Percentiles rank a stretch among this genome's conserved stretches.
phyloP scores from a whole-genome alignment of 2,329 filamentous ascomycete genomes.

The Fusarium domesticum region DNA sequence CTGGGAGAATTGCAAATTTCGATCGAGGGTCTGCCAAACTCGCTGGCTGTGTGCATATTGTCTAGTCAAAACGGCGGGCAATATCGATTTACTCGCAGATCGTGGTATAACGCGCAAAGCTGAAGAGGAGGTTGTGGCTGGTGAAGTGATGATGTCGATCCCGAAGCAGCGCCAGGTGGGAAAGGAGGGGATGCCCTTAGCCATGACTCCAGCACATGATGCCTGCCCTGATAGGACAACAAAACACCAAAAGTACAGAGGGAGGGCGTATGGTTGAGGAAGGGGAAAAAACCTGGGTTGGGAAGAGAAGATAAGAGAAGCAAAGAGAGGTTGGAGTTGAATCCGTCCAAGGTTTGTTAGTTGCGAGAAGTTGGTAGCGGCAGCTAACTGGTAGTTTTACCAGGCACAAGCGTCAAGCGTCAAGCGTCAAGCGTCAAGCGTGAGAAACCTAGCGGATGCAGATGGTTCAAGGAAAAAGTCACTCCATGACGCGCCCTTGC shows the following conservation, averaged over 20 bases:
- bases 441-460: not conserved
- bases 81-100: conserved; percentile 9
- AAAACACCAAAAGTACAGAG: conserved; percentile 16
- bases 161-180: conserved; percentile 36
- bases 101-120: conserved; percentile 15
- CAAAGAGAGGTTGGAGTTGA: conserved; percentile 9
- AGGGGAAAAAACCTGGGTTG: conserved; percentile 3
- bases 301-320: not conserved
- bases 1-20: conserved; percentile 2
- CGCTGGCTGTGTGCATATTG: conserved; percentile 10
- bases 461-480: conserved; percentile 27
- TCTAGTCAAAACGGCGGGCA: conserved; percentile 6
- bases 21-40: conserved; percentile 5
- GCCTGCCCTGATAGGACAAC: conserved; percentile 25
- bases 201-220: conserved; percentile 43
- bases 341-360: not conserved
- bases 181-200: conserved; percentile 39
- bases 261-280: conserved; percentile 8
- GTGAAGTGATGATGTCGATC: conserved; percentile 25
- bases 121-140: conserved; percentile 21
- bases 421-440: not conserved
- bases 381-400: conserved; percentile 3
- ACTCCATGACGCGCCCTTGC: conserved; percentile 39
- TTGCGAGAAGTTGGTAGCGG: not conserved
- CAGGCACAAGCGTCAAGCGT: conserved; percentile 7